Evolutionary conservation across 805 yeast species (phyloP), one percentile per base, ranked within the genome.

Genomic region (Saccharomycopsis malanga): DNA sequence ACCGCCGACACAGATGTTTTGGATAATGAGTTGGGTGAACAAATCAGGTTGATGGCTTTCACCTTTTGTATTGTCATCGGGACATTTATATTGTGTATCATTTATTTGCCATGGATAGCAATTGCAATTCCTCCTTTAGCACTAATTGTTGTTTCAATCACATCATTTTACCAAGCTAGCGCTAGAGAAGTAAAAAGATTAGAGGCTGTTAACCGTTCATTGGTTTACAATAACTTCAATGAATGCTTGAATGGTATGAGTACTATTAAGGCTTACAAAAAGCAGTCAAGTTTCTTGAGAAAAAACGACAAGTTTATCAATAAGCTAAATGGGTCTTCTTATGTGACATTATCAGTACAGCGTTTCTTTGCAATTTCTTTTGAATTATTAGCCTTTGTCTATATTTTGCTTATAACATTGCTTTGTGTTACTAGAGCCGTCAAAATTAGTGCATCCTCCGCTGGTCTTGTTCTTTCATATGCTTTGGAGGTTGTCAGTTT

Each of bases 1-100:
- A 86, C 95, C 2, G 85, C 85, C 57, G 96, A 87, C 61, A 82
- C 89, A 1, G 94, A 87, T 59, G 78, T 79, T n/a, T 66, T 87
- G 60, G 95, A 87, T 58, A 84, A 85, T 57, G 91, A 83, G 63
- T 63, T 87, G 54, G 73, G 76, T 39, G 88, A 84, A 58, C 84
- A 81, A 57, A 54, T 82, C 45, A 70, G 93, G 51, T 64, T 79
- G 61, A 68, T 83, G 36, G 55, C 79, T 38, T 74, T 69, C 52
- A 73, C 81, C 2, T 46, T 70, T 22, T 57, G 78, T 15, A 69
- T 69, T 53, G 75, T 83, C 47, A 52, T 72, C 38, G 91, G 91
- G 39, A 76, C 82, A 21, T 57, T 84, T 44, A 71, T 85, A 49
- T 68, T 83, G 53, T 75, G 83, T 58, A 75, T 83, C 39, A 75